Evolutionary conservation across 2,329 filamentous ascomycete species (phyloP).

Genomic region (Xylaria hypoxylon): DNA sequence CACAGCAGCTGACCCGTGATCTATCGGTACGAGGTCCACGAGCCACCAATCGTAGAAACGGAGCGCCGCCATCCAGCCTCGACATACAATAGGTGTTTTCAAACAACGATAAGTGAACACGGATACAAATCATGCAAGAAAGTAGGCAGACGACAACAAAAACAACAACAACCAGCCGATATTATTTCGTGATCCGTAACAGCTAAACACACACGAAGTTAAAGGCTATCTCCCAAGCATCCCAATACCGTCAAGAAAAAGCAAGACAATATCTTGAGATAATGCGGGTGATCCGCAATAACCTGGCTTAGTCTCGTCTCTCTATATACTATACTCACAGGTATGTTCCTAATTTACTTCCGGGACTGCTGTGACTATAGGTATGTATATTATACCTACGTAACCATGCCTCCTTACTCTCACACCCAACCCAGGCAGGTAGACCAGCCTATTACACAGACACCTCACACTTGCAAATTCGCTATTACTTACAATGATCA

Average conservation of each 20-base stretch:
- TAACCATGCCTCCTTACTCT: no score
- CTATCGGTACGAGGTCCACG: background rate
- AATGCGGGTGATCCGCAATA: no score
- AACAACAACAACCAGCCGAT: background rate
- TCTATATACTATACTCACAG: no score
- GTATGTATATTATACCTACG: no score
- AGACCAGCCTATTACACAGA: background rate
- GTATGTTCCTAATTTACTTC: no score
- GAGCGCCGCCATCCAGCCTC: background rate
- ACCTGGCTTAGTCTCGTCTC: no score
- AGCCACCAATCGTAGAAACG: background rate
- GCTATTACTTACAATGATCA: background rate
- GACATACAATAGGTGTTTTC: background rate
- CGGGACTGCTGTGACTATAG: no score
- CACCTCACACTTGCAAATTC: background rate
- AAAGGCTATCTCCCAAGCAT: no score
- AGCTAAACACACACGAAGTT: background rate
- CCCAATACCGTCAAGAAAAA: no score
- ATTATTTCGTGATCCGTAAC: background rate
- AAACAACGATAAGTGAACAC: constrained; percentile 1
- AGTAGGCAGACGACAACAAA: background rate
- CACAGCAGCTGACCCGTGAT: constrained; percentile 5
- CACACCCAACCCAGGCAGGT: no score
- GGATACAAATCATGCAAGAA: constrained; percentile 3
- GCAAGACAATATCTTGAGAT: no score